Conservation (phyloP, 1,284 basidiomycete species). For the Tilletia indica region DNA sequence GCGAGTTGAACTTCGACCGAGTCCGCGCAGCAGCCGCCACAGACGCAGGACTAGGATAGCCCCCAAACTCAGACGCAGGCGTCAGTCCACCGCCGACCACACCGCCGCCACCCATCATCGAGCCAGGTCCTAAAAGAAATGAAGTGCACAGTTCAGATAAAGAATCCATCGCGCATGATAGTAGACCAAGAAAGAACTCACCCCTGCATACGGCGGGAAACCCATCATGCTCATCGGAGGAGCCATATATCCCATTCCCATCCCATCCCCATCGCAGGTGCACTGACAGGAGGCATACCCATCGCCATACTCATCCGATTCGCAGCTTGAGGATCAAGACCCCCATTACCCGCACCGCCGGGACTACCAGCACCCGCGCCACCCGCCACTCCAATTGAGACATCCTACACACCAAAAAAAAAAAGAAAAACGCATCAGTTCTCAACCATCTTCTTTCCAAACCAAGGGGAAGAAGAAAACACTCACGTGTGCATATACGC, state of each 20-base stretch:
- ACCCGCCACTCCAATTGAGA: slow-evolving; percentile 18
- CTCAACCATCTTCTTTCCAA: slow-evolving; percentile 30
- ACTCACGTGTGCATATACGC: slow-evolving; percentile 49
- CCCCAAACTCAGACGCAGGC: slow-evolving; percentile 4
- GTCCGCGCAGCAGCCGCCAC: slow-evolving; percentile 5
- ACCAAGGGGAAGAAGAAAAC: slow-evolving; percentile 12
- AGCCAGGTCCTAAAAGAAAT: slow-evolving; percentile 17
- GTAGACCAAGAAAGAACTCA: background rate
- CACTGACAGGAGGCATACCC: background rate
- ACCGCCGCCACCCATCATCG: slow-evolving; percentile 18
- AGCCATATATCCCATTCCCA: background rate
- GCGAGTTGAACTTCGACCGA: background rate
- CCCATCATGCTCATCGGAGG: slow-evolving; percentile 19
- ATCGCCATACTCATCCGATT: background rate
- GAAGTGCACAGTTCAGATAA: background rate
- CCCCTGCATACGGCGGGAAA: slow-evolving; percentile 13
- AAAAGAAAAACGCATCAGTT: slow-evolving; percentile 29
- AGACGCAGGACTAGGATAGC: background rate
- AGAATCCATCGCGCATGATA: background rate
- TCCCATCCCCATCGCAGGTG: background rate
- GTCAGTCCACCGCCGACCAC: slow-evolving; percentile 8
- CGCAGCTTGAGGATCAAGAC: too few species aligned
- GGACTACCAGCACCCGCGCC: background rate
- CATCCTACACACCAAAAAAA: slow-evolving; percentile 22
- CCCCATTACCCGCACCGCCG: background rate